Conservation (phyloP, 192 early-diverging fungal genomes). For the Backusella mclennaniae region DNA sequence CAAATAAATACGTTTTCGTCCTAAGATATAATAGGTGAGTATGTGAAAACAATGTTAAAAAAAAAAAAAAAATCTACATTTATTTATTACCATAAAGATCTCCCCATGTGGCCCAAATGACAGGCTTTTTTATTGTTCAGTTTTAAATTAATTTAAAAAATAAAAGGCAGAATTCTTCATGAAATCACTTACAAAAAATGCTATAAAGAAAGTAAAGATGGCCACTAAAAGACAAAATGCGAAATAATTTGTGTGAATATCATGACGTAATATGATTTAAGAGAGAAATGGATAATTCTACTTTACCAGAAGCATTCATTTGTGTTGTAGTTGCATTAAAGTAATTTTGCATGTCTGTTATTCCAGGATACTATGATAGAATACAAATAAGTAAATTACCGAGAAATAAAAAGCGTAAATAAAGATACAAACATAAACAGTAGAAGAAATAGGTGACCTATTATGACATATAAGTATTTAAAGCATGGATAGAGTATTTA, state of each 20-base stretch:
- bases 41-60: neutral
- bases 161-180: neutral
- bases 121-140: slow-evolving; percentile 7
- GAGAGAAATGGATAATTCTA: neutral
- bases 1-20: slow-evolving; percentile 28
- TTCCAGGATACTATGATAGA: slow-evolving; percentile 24
- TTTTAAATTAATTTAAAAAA: neutral
- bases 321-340: slow-evolving; percentile 25
- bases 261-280: neutral
- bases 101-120: slow-evolving; percentile 30
- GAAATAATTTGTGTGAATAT: neutral
- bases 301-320: slow-evolving; percentile 33
- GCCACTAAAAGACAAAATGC: slow-evolving; percentile 16
- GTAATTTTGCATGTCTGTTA: slow-evolving; percentile 25
- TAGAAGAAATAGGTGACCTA: slow-evolving; percentile 26
- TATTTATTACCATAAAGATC: slow-evolving; percentile 15
- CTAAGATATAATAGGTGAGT: neutral
- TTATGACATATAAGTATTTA: neutral
- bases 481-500: too few species aligned
- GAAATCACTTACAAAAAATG: slow-evolving; percentile 27
- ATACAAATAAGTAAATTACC: neutral
- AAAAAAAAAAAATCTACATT: neutral
- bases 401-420: neutral
- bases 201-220: slow-evolving; percentile 30
- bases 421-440: slow-evolving; percentile 19